Base-by-base conservation (phyloP, 2,329 filamentous ascomycete species). In the Neocatenulostroma microsporum region DNA sequence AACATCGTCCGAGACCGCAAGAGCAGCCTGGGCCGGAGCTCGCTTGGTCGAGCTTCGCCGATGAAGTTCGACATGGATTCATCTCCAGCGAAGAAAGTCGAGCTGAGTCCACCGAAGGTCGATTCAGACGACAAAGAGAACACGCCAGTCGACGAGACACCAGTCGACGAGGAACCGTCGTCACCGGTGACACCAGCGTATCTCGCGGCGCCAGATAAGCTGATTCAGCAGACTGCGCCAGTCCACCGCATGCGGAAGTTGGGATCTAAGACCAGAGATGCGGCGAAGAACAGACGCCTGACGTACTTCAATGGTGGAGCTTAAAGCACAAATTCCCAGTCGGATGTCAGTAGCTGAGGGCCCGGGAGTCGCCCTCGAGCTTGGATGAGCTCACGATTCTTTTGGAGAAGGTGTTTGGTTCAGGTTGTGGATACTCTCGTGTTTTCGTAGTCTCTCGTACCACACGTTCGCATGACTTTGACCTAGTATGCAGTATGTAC, bases 151-250 rank as follows among this genome's bases (percentile, higher is more conserved):
- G 45, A 45, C 21, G 49, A 44, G 12, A 48, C n/a, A n/a, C n/a
- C n/a, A n/a, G n/a, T n/a, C n/a, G 49, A 44, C 12, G 49, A 51
- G 17, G 49, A 48, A 3, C 26, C 19, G 5, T 44, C 45, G 13
- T 56, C 54, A 28, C 53, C 54, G 7, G 45, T 45, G 3, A 58
- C 58, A 13, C 56, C 58, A 1, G 49, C 48, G 15, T 56, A 51
- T 21, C 37, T 58, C 3, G 50, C 51, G 11, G 51, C 44, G 7
- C 51, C 55, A 20, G 42, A 49, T 13, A 37, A 46, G 30, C 32
- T 57, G 25, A 41, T 58, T 18, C 57, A 60, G 42, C 53, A 55
- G 45, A 61, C 57, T 28, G 56, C 55, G 36, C 57, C 58, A 15
- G 46, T 55, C 24, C 54, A 58, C 11, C 53, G 51, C 21, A 44